Conservation (phyloP, 345 rosid genomes). For the Litchi chinensis region DNA sequence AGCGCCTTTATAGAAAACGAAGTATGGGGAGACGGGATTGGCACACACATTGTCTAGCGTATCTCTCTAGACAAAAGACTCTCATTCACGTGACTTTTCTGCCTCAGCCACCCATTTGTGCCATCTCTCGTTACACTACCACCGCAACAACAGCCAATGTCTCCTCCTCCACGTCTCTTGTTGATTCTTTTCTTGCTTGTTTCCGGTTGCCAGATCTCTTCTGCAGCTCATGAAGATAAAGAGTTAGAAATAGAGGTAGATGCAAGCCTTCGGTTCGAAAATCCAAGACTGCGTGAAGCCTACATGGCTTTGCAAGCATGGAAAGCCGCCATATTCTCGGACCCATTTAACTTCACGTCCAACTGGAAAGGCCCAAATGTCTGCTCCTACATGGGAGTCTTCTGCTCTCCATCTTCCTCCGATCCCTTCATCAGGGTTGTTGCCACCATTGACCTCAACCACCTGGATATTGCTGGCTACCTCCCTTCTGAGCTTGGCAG, state of each 20-base stretch:
- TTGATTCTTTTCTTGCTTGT: conserved; percentile 38
- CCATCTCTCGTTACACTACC: not conserved
- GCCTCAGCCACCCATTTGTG: conserved; percentile 7
- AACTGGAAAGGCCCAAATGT: conserved; percentile 64
- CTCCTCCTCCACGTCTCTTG: conserved; percentile 26
- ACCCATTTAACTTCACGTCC: conserved; percentile 73
- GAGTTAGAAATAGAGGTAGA: conserved; percentile 26
- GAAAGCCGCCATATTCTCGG: conserved; percentile 65
- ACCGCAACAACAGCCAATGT: conserved; percentile 29
- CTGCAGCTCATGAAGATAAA: conserved; percentile 29
- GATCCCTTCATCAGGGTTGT: conserved; percentile 44
- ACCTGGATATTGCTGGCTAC: conserved; percentile 74
- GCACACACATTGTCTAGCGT: conserved; percentile 1
- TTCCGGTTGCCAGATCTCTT: conserved; percentile 32
- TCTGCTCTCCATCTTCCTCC: conserved; percentile 45
- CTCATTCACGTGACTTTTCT: conserved; percentile 24
- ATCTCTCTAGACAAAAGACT: conserved; percentile 8
- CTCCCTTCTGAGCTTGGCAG: conserved; percentile 64
- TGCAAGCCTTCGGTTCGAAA: conserved; percentile 47
- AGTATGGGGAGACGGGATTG: conserved; percentile 12
- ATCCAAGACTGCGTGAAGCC: conserved; percentile 55
- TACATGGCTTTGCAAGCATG: conserved; percentile 75
- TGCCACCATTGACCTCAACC: conserved; percentile 74
- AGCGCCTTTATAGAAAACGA: conserved; percentile 27
- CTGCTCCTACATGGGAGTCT: conserved; percentile 67